Evolutionary conservation across 176 grass and related monocot species (phyloP), one percentile per base, ranked within the genome.

Genomic region (Phoenix roebelenii): DNA sequence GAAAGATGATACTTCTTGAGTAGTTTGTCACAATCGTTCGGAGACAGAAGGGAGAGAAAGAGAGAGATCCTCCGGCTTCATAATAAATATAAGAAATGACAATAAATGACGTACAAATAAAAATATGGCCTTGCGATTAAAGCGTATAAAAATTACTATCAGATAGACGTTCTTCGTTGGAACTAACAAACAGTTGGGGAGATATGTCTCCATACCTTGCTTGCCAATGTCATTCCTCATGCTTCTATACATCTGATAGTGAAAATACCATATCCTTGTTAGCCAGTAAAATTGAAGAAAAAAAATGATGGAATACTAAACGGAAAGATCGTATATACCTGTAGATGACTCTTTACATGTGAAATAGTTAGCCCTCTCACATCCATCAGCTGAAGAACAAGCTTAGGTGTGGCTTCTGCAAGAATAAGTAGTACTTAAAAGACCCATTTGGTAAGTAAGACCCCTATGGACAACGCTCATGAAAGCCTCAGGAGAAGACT

Each of bases 301-400:
- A 51, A 5, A 15, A 20, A 18, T 23, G 1, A 26, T 16, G 29
- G 18, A 35, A 67, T 2, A 20, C 49, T 74, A 39, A n/a, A 74
- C 24, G 26, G 15, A 3, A 44, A 44, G 35, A 44, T 44, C 1
- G 12, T 44, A 14, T 44, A 44, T 23, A 92, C 93, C 84, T 98
- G 93, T 25, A 98, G 84, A 62, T 98, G 93, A 70, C 93, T 98
- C 77, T 98, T 98, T 61, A 98, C 86, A 67, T 98, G 93, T 68
- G 88, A 88, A 78, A 98, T 92, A 32, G 83, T 98, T 7, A 98
- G 69, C 16, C 74, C 93, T 54, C 69, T 83, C 7, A 78, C 87
- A 61, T 65, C 82, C 93, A 98, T 98, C 66, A 89, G 23, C 57
- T 73, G 71, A 20, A 98, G 80, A 51, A 98, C 85, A 55, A 75